These are phyloP conservation scores for Rosa hybrid DNA, from an alignment of 331 rosid genomes.

Conservation along the genomic window DNA sequence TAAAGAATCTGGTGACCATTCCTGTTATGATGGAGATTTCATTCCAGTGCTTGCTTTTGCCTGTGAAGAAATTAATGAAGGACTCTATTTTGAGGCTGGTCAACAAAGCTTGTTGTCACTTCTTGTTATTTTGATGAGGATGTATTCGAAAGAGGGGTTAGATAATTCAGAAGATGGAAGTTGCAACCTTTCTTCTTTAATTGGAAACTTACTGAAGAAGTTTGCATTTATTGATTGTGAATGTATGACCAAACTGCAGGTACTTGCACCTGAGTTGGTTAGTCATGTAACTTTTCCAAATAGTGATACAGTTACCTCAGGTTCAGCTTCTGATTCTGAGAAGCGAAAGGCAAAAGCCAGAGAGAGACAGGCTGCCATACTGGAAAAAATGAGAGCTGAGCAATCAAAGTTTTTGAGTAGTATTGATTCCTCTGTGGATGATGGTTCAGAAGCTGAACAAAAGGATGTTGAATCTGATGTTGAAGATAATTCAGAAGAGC, in stretches of 20 bases:
- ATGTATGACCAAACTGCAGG: constrained; percentile 70
- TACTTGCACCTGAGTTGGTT: constrained; percentile 76
- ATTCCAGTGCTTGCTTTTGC: constrained; percentile 72
- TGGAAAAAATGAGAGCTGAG: constrained; percentile 93
- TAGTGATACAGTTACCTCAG: constrained; percentile 41
- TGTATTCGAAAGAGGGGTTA: constrained; percentile 52
- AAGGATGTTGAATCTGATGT: constrained; percentile 41
- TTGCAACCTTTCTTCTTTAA: constrained; percentile 63
- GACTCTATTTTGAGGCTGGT: constrained; percentile 51
- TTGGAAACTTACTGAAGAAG: constrained; percentile 77
- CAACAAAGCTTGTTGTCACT: constrained; percentile 84
- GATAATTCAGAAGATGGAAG: constrained; percentile 66
- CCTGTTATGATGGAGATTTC: constrained; percentile 39
- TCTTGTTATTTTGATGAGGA: constrained; percentile 76
- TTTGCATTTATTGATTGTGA: constrained; percentile 72
- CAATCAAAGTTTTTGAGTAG: constrained; percentile 90
- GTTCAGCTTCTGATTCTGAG: constrained; percentile 70
- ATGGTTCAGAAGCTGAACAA: constrained; percentile 49
- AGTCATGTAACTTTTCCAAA: constrained; percentile 39
- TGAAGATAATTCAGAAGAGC: constrained; percentile 54
- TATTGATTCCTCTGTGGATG: constrained; percentile 55
- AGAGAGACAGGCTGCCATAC: constrained; percentile 92
- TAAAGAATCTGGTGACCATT: constrained; percentile 46
- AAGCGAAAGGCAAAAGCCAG: constrained; percentile 95
- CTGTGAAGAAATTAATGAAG: constrained; percentile 52